These are phyloP conservation scores for Stenogyne calaminthoides DNA, from an alignment of 305 asterid species.

Conservation along the genomic window DNA sequence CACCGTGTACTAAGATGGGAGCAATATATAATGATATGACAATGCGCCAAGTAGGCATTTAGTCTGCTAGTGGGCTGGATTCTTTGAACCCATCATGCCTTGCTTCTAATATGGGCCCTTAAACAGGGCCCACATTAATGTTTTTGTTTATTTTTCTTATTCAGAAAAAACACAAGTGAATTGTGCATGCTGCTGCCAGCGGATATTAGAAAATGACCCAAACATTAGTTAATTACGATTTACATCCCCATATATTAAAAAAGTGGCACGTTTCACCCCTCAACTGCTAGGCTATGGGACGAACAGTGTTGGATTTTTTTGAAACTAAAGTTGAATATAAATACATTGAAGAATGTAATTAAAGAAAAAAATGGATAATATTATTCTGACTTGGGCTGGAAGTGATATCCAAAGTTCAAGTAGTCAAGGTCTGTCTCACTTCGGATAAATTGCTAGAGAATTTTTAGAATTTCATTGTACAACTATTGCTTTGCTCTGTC, in stretches of 20 bases:
- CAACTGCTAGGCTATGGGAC: no score
- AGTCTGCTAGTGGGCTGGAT: constrained; percentile 30
- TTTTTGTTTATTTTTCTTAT: background rate
- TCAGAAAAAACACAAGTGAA: background rate
- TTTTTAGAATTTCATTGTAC: no score
- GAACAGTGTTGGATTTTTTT: no score
- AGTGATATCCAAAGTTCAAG: no score
- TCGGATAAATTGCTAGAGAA: no score
- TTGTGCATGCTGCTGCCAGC: background rate
- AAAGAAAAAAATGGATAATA: no score
- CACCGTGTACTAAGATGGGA: constrained; percentile 21
- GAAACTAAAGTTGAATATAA: no score
- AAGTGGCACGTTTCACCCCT: no score
- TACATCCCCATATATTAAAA: background rate
- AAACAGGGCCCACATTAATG: constrained; percentile 17
- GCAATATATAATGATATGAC: constrained; percentile 29
- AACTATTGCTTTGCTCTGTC: no score
- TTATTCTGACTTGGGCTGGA: no score
- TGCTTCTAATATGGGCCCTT: constrained; percentile 25
- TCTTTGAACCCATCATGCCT: constrained; percentile 25
- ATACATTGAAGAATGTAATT: no score
- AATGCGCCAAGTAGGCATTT: constrained; percentile 17
- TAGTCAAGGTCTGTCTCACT: no score
- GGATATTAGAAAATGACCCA: background rate
- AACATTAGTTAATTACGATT: background rate